Percentiles rank a stretch among this genome's conserved stretches.
Conservation (phyloP, 75 land plant species). For the Azolla pinnata region DNA sequence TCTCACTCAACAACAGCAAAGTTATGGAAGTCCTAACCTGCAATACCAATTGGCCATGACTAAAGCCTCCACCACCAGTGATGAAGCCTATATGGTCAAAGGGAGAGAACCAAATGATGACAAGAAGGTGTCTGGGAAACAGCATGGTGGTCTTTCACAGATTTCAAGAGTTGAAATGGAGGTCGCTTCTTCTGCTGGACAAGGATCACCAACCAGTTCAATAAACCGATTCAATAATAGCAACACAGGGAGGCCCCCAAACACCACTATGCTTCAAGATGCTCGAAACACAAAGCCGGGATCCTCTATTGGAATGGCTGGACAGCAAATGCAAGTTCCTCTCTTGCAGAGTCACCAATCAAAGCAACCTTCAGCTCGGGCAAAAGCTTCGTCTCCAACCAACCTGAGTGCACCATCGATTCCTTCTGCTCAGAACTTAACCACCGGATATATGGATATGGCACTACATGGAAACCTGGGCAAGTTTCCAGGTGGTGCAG, state of each 20-base stretch:
- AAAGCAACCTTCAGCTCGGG: not conserved
- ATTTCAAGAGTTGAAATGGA: constrained; percentile 3
- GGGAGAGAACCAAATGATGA: not conserved
- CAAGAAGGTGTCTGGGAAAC: not conserved
- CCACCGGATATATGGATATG: not conserved
- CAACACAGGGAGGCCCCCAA: not conserved
- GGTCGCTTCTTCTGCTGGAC: not conserved
- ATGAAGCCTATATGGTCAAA: not conserved
- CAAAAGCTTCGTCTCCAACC: not conserved
- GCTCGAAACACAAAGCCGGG: not conserved
- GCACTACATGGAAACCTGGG: not conserved
- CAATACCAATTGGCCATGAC: not conserved
- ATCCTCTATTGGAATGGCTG: not conserved
- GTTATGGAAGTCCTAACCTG: not conserved
- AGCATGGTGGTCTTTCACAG: not conserved
- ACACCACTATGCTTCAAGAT: not conserved
- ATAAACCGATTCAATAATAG: not conserved
- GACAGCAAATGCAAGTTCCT: not conserved
- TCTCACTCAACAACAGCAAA: not conserved
- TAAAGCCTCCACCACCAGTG: not conserved
- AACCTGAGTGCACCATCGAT: not conserved
- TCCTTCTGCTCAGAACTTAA: not conserved
- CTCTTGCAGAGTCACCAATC: not conserved
- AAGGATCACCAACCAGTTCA: not conserved
- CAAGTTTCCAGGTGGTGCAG: constrained; percentile 2